Base-by-base conservation (phyloP, 1,284 basidiomycete genomes). In the Apiotrichum sp. region DNA sequence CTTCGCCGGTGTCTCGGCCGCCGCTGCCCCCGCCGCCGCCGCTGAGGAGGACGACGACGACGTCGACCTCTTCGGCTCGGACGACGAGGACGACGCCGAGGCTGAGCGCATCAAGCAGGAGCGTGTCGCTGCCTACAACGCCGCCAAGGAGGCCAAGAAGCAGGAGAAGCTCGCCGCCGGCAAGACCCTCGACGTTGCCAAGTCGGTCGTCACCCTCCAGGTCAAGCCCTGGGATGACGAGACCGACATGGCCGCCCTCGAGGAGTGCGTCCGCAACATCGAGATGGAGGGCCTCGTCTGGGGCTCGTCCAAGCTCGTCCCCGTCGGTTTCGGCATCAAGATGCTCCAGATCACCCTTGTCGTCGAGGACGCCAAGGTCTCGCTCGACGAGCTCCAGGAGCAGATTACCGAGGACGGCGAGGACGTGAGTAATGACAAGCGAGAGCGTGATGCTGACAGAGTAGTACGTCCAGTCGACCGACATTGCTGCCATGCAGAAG, bases 161-260 rank as follows among this genome's bases (percentile, higher is more conserved):
- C 69, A 70, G 55, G 78, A 78, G 68, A 79, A 78, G 67, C 65
- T 73, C 43, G 75, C 79, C 50, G 71, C 74, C 52, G 74, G 73
- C 57, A 92, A 93, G 81, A 81, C 86, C 47, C 78, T 74, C 53
- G 74, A 69, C 55, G 75, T 84, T 59, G 93, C 92, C 73, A 97
- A 97, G 89, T 92, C 62, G 51, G 80, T 80, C 55, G 75, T 76
- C 58, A 98, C 96, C 53, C 80, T 98, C 69, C 93, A 98, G 67
- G 92, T 98, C 64, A 98, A 98, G 80, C 95, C 93, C 48, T 95
- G 93, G 95, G 95, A 98, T 76, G 93, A 98, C 77, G 93, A 97
- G 82, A 99, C 95, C 59, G 90, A 98, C 80, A 93, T 99, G 91
- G 82, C 74, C 52, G 87, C 80, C 55, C 82, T 98, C 66, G 95